A percentile compares a stretch with the other conserved stretches of the same genome.
phyloP scores from a whole-genome alignment of 2,329 filamentous ascomycete genomes.

The Phialocephala sp. region DNA sequence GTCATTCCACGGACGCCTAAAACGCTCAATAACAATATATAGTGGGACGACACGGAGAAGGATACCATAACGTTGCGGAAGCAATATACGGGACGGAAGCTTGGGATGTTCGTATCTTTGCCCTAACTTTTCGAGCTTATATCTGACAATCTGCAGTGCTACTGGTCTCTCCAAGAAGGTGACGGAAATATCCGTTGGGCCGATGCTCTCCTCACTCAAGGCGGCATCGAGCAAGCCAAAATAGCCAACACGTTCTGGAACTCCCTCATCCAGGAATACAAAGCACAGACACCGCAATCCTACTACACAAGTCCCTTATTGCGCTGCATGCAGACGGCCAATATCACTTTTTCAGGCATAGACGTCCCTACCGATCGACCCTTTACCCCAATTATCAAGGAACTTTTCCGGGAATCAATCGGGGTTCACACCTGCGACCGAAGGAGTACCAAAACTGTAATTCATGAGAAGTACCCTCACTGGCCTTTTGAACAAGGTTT shows the following conservation, averaged over 20 bases:
- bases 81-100: conserved; percentile 69
- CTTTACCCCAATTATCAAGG: conserved; percentile 67
- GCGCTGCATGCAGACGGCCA: conserved; percentile 67
- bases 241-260: conserved; percentile 67
- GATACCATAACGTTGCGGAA: conserved; percentile 68
- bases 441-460: conserved; percentile 58
- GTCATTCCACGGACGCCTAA: background rate
- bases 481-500: conserved; percentile 68
- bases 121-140: background rate
- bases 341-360: conserved; percentile 63
- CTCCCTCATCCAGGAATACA: conserved; percentile 54
- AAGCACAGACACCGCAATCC: conserved; percentile 64
- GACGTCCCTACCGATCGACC: conserved; percentile 54
- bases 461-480: conserved; percentile 56
- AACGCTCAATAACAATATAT: conserved; percentile 28
- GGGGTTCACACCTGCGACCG: conserved; percentile 74
- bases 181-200: conserved; percentile 67
- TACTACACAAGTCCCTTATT: conserved; percentile 70
- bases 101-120: conserved; percentile 63
- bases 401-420: conserved; percentile 68
- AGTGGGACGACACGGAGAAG: conserved; percentile 73
- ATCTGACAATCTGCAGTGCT: conserved; percentile 51
- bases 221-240: conserved; percentile 61
- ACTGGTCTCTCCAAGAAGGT: conserved; percentile 69
- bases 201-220: conserved; percentile 65